These are phyloP conservation scores for Nicotiana benthamiana DNA, from an alignment of 257 asterid genomes.

Conservation along the genomic window DNA sequence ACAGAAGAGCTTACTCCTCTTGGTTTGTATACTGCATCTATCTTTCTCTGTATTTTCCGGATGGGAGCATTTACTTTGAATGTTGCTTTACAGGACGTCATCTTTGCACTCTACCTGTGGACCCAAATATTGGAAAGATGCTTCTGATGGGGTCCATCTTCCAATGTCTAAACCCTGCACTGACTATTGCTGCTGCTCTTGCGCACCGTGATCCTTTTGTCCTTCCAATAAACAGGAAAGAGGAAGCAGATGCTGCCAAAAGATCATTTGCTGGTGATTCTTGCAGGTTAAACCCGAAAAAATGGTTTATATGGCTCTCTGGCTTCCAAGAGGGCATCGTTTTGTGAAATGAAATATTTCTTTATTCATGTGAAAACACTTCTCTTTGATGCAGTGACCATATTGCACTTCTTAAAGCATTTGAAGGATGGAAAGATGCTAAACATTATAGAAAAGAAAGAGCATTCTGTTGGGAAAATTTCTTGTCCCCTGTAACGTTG, in stretches of 20 bases:
- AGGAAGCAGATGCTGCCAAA: conserved; percentile 89
- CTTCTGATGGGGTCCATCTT: conserved; percentile 96
- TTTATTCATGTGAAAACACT: conserved; percentile 10
- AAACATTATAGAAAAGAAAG: conserved; percentile 52
- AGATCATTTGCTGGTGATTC: conserved; percentile 90
- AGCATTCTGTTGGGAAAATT: conserved; percentile 83
- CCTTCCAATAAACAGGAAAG: conserved; percentile 76
- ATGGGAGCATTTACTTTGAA: background rate
- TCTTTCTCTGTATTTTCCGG: background rate
- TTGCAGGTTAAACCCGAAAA: conserved; percentile 63
- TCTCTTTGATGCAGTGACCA: conserved; percentile 57
- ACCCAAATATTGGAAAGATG: conserved; percentile 98
- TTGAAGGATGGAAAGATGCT: conserved; percentile 89
- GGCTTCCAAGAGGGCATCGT: background rate
- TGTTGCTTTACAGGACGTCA: conserved; percentile 55
- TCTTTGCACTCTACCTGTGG: conserved; percentile 85
- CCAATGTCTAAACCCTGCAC: conserved; percentile 87
- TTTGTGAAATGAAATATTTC: background rate
- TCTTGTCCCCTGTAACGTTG: conserved; percentile 70
- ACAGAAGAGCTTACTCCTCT: conserved; percentile 91
- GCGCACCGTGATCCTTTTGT: conserved; percentile 91
- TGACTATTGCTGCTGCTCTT: conserved; percentile 95
- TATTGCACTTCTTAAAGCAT: conserved; percentile 90
- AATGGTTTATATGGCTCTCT: background rate
- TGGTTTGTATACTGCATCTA: conserved; percentile 37